phyloP scores from a whole-genome alignment of 352 stramenopile species.

The Blastocystis hominis region DNA sequence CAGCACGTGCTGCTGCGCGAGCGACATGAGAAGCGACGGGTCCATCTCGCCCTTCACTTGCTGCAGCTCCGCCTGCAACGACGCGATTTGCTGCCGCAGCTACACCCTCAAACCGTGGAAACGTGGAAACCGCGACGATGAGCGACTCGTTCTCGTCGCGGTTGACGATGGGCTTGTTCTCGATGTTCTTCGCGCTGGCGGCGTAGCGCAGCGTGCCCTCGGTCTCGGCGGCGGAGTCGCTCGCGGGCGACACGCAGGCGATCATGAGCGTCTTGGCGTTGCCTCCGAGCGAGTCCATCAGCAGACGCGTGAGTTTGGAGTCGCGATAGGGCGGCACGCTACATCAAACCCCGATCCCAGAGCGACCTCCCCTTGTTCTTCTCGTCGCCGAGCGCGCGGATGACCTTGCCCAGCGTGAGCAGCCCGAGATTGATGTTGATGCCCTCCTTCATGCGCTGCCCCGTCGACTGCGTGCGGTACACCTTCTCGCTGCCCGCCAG shows the following conservation, averaged over 20 bases:
- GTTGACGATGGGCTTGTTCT: slow-evolving; percentile 95
- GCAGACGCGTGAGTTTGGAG: slow-evolving; percentile 76
- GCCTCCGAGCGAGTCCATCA: slow-evolving; percentile 75
- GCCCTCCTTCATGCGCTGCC: slow-evolving; percentile 78
- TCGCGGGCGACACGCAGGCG: slow-evolving; percentile 68
- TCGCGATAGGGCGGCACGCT: slow-evolving; percentile 78
- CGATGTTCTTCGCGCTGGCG: slow-evolving; percentile 98
- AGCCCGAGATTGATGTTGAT: slow-evolving; percentile 89
- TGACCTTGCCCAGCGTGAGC: slow-evolving; percentile 85
- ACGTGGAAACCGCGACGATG: slow-evolving; percentile 68
- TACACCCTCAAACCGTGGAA: slow-evolving; percentile 60
- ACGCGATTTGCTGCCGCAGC: slow-evolving; percentile 88
- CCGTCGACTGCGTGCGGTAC: slow-evolving; percentile 78
- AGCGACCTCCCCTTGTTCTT: slow-evolving; percentile 69
- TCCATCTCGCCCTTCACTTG: background rate
- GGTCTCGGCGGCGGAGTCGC: slow-evolving; percentile 83
- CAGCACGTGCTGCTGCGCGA: background rate
- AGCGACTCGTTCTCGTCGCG: slow-evolving; percentile 94
- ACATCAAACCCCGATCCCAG: background rate
- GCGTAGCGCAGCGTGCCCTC: slow-evolving; percentile 94
- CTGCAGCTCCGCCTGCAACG: slow-evolving; percentile 72
- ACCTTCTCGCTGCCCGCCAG: slow-evolving; percentile 83
- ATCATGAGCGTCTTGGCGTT: slow-evolving; percentile 82
- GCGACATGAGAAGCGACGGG: background rate
- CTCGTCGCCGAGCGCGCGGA: slow-evolving; percentile 80